Conservation (phyloP, 1,139 yeast species). For the Kodamaea anthophila region DNA sequence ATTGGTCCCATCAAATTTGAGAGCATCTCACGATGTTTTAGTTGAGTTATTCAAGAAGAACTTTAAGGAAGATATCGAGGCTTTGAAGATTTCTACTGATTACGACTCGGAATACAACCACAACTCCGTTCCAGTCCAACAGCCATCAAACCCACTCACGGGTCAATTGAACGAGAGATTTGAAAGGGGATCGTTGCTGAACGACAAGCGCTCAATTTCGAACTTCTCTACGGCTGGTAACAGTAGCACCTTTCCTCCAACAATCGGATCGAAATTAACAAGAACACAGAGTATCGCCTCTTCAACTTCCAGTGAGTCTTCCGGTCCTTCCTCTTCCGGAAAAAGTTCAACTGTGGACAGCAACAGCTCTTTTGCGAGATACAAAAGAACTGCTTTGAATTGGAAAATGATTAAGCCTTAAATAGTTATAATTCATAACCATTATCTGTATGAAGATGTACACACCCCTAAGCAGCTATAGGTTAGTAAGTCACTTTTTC, state of each 20-base stretch:
- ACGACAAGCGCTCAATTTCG: constrained; percentile 17
- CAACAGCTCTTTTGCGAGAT: constrained; percentile 13
- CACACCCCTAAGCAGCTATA: neutral
- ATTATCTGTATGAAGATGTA: neutral
- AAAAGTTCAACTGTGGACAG: constrained; percentile 13
- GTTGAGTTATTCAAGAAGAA: constrained; percentile 61
- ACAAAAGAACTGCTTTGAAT: constrained; percentile 42
- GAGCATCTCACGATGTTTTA: constrained; percentile 60
- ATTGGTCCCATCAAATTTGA: constrained; percentile 53
- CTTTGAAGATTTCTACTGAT: constrained; percentile 31
- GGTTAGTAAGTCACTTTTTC: neutral
- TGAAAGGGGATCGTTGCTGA: constrained; percentile 1
- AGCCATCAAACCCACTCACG: constrained; percentile 5
- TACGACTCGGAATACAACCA: constrained; percentile 27
- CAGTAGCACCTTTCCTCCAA: constrained; percentile 10
- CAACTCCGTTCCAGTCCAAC: constrained; percentile 11
- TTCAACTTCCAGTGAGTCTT: constrained; percentile 25
- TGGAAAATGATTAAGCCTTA: constrained; percentile 30
- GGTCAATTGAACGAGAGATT: constrained; percentile 8
- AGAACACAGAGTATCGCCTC: constrained; percentile 29
- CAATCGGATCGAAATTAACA: constrained; percentile 21
- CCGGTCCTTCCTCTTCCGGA: constrained; percentile 16
- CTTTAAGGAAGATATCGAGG: constrained; percentile 58
- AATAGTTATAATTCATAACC: too few relatives aligned
- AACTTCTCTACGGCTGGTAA: constrained; percentile 8